phyloP scores from a whole-genome alignment of 2,329 filamentous ascomycete genomes.

The Setomelanomma holmii region DNA sequence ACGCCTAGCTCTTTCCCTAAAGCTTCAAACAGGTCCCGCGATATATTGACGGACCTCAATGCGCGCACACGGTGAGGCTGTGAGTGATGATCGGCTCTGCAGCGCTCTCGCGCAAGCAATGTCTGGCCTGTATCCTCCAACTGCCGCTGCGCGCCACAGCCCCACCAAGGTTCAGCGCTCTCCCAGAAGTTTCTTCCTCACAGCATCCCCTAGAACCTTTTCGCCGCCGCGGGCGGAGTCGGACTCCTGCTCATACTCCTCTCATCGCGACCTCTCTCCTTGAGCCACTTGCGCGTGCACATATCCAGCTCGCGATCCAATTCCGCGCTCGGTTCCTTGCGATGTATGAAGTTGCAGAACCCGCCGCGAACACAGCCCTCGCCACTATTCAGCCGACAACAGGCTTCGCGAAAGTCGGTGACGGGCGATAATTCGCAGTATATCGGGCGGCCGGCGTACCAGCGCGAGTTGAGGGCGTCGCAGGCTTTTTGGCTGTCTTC shows the following conservation, averaged over 20 bases:
- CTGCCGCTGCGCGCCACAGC: too few relatives aligned
- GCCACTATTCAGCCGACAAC: conserved; percentile 90
- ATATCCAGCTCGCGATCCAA: conserved; percentile 87
- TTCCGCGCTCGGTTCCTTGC: conserved; percentile 91
- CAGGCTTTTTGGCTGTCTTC: conserved; percentile 92
- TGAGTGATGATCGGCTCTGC: too few relatives aligned
- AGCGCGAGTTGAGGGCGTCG: conserved; percentile 90
- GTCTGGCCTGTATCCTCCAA: too few relatives aligned
- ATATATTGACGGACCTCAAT: too few relatives aligned
- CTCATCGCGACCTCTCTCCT: conserved; percentile 80
- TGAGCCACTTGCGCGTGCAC: conserved; percentile 95
- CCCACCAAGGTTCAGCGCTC: too few relatives aligned
- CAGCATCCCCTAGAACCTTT: conserved; percentile 4
- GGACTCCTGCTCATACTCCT: conserved; percentile 83
- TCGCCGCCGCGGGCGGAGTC: conserved; percentile 73
- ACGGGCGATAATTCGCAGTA: conserved; percentile 98
- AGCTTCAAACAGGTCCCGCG: neutral
- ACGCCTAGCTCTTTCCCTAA: conserved; percentile 1
- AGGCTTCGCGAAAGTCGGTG: conserved; percentile 97
- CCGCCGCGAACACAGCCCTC: conserved; percentile 95
- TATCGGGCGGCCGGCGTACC: conserved; percentile 96
- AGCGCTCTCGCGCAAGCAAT: too few relatives aligned
- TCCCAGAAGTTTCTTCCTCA: neutral
- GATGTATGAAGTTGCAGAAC: conserved; percentile 99
- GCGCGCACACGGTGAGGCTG: too few relatives aligned